Base-by-base conservation (phyloP, 2,329 filamentous ascomycete genomes). In the Pseudopyricularia cyperi region DNA sequence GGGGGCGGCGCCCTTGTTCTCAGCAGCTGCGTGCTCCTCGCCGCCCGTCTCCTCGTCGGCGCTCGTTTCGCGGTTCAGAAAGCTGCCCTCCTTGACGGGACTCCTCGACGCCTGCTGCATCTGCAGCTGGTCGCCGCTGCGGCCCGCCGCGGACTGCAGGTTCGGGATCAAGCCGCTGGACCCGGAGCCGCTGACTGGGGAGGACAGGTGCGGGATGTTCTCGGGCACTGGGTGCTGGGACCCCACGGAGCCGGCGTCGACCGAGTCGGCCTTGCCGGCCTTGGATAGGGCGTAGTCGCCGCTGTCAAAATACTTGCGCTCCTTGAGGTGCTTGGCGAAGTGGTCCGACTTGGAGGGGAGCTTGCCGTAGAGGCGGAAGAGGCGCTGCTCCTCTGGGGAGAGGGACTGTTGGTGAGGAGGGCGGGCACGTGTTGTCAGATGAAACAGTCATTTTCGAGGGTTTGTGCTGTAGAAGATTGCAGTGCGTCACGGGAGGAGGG, bases 261-360 rank as follows among this genome's bases (percentile, higher is more conserved):
- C 86, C 65, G 93, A 87, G 64, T 90, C 87, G 67, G 89, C 89
- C 74, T 97, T 97, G 70, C 93, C 93, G 55, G 93, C 93, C 75
- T 96, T 95, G 69, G 87, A 91, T 72, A 95, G 87, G 64, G 90
- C 90, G 64, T 95, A 96, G 73, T 96, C 89, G 64, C 89, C 90
- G 55, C 87, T 93, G 74, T 96, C 89, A 70, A 96, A 96, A 74
- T 95, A 96, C 74, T 95, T 98, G 75, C 93, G 90, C 69, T 97
- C 93, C 79, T 96, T 96, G 66, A 97, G 81, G 67, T 97, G 95
- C 76, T 97, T 97, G 76, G 94, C 89, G 62, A 97, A 84, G 63
- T 96, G 80, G 69, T 96, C 91, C 68, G 90, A 94, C 69, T 93
- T 93, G 70, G 87, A 95, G 58, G 93, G 93, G 55, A 97, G 84